Evolutionary conservation across 2,329 filamentous ascomycete species (phyloP).

Genomic region (Phialophora tarda): DNA sequence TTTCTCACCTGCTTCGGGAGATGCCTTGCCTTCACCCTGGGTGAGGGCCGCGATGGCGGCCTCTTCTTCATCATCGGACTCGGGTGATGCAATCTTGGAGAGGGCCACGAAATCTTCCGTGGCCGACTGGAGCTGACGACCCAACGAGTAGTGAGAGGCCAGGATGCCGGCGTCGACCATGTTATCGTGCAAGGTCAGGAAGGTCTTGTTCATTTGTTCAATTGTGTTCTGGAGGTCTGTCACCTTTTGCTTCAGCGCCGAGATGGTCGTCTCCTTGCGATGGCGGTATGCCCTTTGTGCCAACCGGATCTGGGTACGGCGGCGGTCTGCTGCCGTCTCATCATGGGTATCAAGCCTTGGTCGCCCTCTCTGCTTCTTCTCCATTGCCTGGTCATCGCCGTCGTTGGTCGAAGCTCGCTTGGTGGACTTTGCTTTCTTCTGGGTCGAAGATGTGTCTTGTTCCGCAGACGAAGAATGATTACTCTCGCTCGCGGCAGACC

Average conservation of each 20-base stretch:
- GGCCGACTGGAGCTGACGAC: conserved; percentile 31
- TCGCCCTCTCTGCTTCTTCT: conserved; percentile 63
- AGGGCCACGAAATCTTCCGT: conserved; percentile 33
- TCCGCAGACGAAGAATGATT: conserved; percentile 28
- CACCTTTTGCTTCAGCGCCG: conserved; percentile 72
- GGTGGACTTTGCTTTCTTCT: conserved; percentile 27
- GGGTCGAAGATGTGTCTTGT: conserved; percentile 18
- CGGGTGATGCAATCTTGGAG: conserved; percentile 25
- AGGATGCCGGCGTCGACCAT: conserved; percentile 49
- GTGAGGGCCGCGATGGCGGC: conserved; percentile 24
- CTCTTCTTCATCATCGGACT: conserved; percentile 37
- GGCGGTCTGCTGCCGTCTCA: conserved; percentile 78
- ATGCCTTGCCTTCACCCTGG: conserved; percentile 14
- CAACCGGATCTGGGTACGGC: conserved; percentile 83
- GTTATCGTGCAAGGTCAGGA: conserved; percentile 70
- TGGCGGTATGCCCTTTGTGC: conserved; percentile 83
- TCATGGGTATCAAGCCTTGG: conserved; percentile 78
- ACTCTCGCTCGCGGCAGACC: conserved; percentile 11
- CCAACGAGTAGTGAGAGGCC: conserved; percentile 28
- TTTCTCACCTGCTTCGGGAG: conserved; percentile 18
- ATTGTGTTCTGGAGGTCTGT: conserved; percentile 71
- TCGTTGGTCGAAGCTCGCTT: conserved; percentile 24
- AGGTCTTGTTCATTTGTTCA: conserved; percentile 74
- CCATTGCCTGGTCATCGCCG: conserved; percentile 24
- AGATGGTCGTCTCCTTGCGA: conserved; percentile 82